phyloP scores from a whole-genome alignment of 805 yeast genomes.

The Yarrowia bubula region DNA sequence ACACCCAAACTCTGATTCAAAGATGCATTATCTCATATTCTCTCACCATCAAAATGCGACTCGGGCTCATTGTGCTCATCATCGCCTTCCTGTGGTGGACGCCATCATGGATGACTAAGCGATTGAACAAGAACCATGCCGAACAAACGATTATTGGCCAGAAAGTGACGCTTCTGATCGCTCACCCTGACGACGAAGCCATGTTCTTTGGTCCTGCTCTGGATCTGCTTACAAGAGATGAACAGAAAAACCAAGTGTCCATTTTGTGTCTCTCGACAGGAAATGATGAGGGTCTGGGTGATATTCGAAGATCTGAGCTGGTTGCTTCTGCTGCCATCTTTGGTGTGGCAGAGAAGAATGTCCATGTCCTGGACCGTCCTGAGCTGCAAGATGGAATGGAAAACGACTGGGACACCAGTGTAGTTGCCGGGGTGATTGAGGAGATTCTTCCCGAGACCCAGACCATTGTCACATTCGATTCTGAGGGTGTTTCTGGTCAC shows the following conservation, averaged over 20 bases:
- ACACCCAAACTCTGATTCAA: background rate
- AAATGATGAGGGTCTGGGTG: conserved; percentile 71
- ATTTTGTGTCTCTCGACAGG: conserved; percentile 77
- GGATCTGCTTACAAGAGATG: conserved; percentile 49
- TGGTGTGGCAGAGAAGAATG: conserved; percentile 46
- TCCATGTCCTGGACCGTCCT: conserved; percentile 50
- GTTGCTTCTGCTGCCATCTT: conserved; percentile 51
- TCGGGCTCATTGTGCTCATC: conserved; percentile 8
- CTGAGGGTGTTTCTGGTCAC: conserved; percentile 77
- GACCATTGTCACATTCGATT: conserved; percentile 75
- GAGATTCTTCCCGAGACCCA: conserved; percentile 34
- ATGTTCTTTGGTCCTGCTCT: conserved; percentile 92
- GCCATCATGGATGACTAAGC: conserved; percentile 17
- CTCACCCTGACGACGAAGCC: conserved; percentile 98
- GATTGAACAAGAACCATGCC: background rate
- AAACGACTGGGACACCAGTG: conserved; percentile 56
- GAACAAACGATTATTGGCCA: conserved; percentile 26
- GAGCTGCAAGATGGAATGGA: conserved; percentile 68
- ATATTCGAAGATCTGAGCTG: conserved; percentile 59
- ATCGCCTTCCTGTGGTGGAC: conserved; percentile 9
- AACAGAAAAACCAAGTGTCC: conserved; percentile 51
- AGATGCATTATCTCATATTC: conserved; percentile 2
- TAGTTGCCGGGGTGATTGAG: conserved; percentile 40
- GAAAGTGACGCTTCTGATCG: conserved; percentile 54
- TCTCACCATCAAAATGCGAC: conserved; percentile 5